These are phyloP conservation scores for Stachybotrys chartarum DNA, from an alignment of 2,329 filamentous ascomycete species.

Conservation along the genomic window DNA sequence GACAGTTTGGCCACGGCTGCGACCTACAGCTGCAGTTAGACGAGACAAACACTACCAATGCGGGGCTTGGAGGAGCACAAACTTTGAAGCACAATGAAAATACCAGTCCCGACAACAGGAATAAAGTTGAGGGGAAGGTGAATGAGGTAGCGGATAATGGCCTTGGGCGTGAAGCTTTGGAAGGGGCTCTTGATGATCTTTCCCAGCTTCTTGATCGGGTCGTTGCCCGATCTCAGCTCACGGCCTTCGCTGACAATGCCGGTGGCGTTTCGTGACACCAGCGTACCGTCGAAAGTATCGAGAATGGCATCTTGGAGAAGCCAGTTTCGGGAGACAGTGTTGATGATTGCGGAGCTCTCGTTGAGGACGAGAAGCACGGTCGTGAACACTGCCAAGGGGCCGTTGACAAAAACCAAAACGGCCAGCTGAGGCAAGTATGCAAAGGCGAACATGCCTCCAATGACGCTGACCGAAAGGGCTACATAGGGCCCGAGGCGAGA, in stretches of 20 bases:
- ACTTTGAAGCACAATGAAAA: slow-evolving; percentile 75
- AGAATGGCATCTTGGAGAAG: slow-evolving; percentile 75
- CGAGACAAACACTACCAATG: background rate
- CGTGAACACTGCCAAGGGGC: slow-evolving; percentile 69
- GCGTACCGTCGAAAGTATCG: slow-evolving; percentile 79
- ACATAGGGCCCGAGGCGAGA: slow-evolving; percentile 54
- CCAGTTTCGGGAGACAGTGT: slow-evolving; percentile 57
- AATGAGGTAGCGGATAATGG: slow-evolving; percentile 71
- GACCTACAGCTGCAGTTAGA: slow-evolving; percentile 26
- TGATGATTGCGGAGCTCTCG: slow-evolving; percentile 53
- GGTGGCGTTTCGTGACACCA: slow-evolving; percentile 43
- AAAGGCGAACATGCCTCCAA: slow-evolving; percentile 77
- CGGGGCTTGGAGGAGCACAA: slow-evolving; percentile 9
- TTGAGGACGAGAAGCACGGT: slow-evolving; percentile 61
- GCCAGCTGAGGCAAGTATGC: slow-evolving; percentile 82
- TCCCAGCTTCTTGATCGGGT: slow-evolving; percentile 50
- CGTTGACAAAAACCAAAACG: slow-evolving; percentile 76
- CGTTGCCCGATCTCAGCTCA: slow-evolving; percentile 56
- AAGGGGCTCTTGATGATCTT: slow-evolving; percentile 52
- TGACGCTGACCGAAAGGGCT: slow-evolving; percentile 63
- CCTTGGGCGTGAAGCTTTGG: slow-evolving; percentile 48
- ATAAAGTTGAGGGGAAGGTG: slow-evolving; percentile 92
- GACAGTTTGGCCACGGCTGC: slow-evolving; percentile 38
- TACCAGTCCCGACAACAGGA: slow-evolving; percentile 73
- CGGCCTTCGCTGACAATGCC: slow-evolving; percentile 67